Evolutionary conservation across 768 basidiomycete species (phyloP), one percentile per base, ranked within the genome.

Genomic region (Rhizopogon vesiculosus): DNA sequence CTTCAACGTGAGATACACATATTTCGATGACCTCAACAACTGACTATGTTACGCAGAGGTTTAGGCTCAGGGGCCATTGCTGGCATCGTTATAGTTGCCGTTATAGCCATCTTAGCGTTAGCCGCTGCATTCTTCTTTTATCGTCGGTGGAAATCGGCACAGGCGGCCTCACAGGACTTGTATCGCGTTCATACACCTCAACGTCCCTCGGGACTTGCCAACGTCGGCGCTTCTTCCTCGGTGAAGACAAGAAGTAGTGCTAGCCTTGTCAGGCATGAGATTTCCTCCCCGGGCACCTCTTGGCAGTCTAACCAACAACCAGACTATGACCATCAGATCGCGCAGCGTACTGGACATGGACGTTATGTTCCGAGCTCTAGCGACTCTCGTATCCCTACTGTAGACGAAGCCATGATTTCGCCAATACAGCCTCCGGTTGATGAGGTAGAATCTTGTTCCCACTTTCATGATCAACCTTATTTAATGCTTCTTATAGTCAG

Each of bases 81-180:
- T 22, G 69, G 67, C 1, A 61, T 69, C 44, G 59, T 28, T 18
- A 16, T 68, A 4, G 61, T 59, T 42, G 44, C 19, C 3, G 60
- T 31, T 15, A 46, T 42, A 5, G 67, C 65, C 22, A 7, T 63
- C 18, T 19, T 60, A 9, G 42, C 58, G 28, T 51, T 51, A 1
- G 60, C 46, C 8, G 56, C 42, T 13, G 63, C 67, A 3, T 7
- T 65, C 42, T 54, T 69, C 51, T 70, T 67, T 39, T 71, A 66
- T 33, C 57, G 61, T 33, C 64, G 64, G 7, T 71, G 68, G 68
- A 71, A 58, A 57, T 59, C 61, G 16, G 59, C 59, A 1, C n/a
- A 63, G 29, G 53, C 57, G 22, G 41, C 53, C 19, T 62, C 62
- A n/a, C 45, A 51, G 3, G 56, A 59, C 41, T 42, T 59, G 7